These are phyloP conservation scores for Saccharum hybrid DNA, from an alignment of 202 grass and related monocot species.

Conservation along the genomic window DNA sequence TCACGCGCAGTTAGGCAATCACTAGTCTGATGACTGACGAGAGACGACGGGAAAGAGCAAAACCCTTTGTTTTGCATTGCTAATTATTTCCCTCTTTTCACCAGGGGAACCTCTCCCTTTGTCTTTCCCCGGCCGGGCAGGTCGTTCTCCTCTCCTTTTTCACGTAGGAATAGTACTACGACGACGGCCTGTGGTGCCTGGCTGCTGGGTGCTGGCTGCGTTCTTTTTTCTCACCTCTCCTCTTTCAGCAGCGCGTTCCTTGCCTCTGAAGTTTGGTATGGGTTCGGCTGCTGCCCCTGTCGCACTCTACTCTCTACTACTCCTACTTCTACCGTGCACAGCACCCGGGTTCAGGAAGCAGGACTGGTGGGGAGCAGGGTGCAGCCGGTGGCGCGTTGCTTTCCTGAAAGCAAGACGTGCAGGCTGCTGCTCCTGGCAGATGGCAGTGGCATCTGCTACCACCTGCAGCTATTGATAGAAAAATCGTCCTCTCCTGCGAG, in stretches of 20 bases:
- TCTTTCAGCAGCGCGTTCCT: slow-evolving; percentile 34
- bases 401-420: slow-evolving; percentile 57
- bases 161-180: neutral
- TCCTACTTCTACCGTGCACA: neutral
- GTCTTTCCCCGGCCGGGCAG: neutral
- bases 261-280: slow-evolving; percentile 52
- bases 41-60: slow-evolving; percentile 25
- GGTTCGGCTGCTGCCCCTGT: neutral
- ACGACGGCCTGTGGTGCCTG: neutral
- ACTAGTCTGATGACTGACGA: neutral
- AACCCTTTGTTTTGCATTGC: neutral
- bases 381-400: slow-evolving; percentile 53
- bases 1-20: neutral
- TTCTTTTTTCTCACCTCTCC: neutral
- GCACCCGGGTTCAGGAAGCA: neutral
- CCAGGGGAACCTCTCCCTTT: neutral
- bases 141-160: too few relatives aligned
- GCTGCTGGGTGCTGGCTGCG: too few relatives aligned
- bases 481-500: neutral
- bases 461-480: neutral
- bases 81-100: neutral
- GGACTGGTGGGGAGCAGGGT: neutral
- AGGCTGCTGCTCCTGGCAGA: slow-evolving; percentile 32
- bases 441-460: neutral
- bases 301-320: slow-evolving; percentile 17